Evolutionary conservation across 164 flowering plant genomes (phyloP).

Genomic region (Nymphaea thermarum): DNA sequence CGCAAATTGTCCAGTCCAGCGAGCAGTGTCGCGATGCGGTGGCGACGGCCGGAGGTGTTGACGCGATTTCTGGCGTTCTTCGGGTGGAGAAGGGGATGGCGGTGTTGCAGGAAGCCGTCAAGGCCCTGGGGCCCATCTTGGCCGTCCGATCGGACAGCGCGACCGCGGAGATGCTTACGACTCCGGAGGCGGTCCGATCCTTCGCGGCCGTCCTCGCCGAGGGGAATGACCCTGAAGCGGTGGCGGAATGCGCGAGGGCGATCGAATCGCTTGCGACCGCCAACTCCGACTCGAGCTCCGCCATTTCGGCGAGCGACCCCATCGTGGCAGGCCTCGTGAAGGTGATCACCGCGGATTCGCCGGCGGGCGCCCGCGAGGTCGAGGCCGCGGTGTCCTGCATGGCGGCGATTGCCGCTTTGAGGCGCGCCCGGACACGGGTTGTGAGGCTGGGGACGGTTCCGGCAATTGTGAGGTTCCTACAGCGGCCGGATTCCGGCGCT

Average conservation of each 20-base stretch:
- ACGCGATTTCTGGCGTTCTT: slow-evolving; percentile 23
- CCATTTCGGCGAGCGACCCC: slow-evolving; percentile 27
- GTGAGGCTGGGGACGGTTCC: slow-evolving; percentile 35
- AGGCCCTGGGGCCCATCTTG: slow-evolving; percentile 13
- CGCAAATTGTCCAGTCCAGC: slow-evolving; percentile 25
- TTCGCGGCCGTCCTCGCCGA: not conserved
- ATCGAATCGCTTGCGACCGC: slow-evolving; percentile 10
- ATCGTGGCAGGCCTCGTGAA: slow-evolving; percentile 27
- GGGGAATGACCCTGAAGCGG: not conserved
- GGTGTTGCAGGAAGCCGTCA: slow-evolving; percentile 18
- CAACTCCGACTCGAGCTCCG: slow-evolving; percentile 31
- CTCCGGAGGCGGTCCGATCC: not conserved
- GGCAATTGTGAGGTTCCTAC: slow-evolving; percentile 16
- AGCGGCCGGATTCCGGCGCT: slow-evolving; percentile 12
- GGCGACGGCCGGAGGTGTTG: slow-evolving; percentile 28
- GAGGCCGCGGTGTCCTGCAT: slow-evolving; percentile 43
- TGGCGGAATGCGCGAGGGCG: not conserved
- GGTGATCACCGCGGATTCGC: slow-evolving; percentile 10
- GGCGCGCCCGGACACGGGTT: slow-evolving; percentile 21
- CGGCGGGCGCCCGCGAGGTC: slow-evolving; percentile 15
- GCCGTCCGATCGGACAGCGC: not conserved
- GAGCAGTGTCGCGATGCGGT: slow-evolving; percentile 35
- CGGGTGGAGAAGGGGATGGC: slow-evolving; percentile 8
- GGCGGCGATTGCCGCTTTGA: slow-evolving; percentile 27
- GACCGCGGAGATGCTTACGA: not conserved